Percentiles rank a stretch among this genome's conserved stretches.
phyloP scores from a whole-genome alignment of 345 rosid species.

The Erodium maritimum region DNA sequence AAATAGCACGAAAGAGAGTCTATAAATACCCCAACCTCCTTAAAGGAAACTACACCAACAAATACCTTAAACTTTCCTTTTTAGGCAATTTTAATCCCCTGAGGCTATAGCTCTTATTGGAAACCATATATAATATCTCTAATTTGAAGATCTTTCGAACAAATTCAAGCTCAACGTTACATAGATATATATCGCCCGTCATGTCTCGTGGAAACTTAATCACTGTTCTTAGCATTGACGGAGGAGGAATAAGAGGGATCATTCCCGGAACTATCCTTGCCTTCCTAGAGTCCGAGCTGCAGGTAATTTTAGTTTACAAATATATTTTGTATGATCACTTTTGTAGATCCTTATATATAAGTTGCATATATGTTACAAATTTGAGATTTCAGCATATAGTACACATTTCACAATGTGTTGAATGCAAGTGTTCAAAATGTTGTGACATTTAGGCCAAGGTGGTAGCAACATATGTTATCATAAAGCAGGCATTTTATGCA shows the following conservation, averaged over 20 bases:
- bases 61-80: too few species aligned
- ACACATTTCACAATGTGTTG: too few species aligned
- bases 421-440: too few species aligned
- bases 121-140: background rate
- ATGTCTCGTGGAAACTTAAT: conserved; percentile 31
- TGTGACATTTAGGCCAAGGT: too few species aligned
- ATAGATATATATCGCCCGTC: too few species aligned
- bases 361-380: too few species aligned
- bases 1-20: background rate
- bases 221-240: conserved; percentile 67
- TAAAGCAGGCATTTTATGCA: too few species aligned
- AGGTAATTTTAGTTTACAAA: conserved; percentile 22
- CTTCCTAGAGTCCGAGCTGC: conserved; percentile 58
- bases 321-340: too few species aligned
- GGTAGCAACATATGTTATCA: too few species aligned
- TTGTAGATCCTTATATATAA: too few species aligned
- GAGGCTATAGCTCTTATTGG: background rate
- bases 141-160: background rate
- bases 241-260: conserved; percentile 72
- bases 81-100: too few species aligned
- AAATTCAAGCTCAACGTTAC: background rate
- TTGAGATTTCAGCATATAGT: too few species aligned
- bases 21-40: background rate
- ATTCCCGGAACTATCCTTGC: conserved; percentile 51
- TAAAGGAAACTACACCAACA: background rate